Percentiles rank a stretch among this genome's conserved stretches.
Evolutionary conservation across 2,329 filamentous ascomycete species (phyloP).

Genomic region (Rasamsonia emersonii): DNA sequence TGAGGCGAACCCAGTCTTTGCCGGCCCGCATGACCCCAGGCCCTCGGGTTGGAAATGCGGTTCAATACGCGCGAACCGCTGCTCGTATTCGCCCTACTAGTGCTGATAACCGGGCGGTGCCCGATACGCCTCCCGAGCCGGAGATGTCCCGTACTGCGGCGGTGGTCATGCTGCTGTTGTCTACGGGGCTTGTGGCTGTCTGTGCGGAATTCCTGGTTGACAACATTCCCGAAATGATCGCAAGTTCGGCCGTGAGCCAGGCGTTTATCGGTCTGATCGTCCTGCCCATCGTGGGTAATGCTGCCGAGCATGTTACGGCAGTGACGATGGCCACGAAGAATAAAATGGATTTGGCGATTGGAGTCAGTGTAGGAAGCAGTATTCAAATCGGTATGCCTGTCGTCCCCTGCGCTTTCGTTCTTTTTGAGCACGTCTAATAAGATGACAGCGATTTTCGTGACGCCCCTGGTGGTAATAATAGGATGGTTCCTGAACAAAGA

Average conservation of each 20-base stretch:
- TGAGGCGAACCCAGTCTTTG: too few species aligned
- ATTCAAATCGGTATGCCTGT: conserved; percentile 67
- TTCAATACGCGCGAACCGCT: too few species aligned
- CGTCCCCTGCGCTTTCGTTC: conserved; percentile 73
- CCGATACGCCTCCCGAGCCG: conserved; percentile 13
- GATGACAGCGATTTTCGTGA: conserved; percentile 78
- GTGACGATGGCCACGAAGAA: conserved; percentile 79
- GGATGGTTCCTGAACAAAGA: conserved; percentile 65
- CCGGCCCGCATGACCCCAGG: too few species aligned
- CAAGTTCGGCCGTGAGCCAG: conserved; percentile 44
- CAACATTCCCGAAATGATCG: conserved; percentile 58
- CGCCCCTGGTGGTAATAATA: conserved; percentile 71
- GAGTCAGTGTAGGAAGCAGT: conserved; percentile 21
- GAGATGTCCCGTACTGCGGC: conserved; percentile 50
- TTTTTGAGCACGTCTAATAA: conserved; percentile 82
- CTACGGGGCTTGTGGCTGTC: conserved; percentile 59
- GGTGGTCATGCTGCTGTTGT: conserved; percentile 46
- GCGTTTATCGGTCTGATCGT: conserved; percentile 65
- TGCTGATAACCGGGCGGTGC: too few species aligned
- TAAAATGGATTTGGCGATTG: conserved; percentile 45
- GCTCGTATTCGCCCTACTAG: too few species aligned
- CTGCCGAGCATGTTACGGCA: conserved; percentile 74
- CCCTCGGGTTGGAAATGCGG: too few species aligned
- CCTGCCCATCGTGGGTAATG: conserved; percentile 73
- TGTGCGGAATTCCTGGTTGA: conserved; percentile 66